These are phyloP conservation scores for Boletus semigastroideus DNA, from an alignment of 1,284 basidiomycete species.

Conservation along the genomic window DNA sequence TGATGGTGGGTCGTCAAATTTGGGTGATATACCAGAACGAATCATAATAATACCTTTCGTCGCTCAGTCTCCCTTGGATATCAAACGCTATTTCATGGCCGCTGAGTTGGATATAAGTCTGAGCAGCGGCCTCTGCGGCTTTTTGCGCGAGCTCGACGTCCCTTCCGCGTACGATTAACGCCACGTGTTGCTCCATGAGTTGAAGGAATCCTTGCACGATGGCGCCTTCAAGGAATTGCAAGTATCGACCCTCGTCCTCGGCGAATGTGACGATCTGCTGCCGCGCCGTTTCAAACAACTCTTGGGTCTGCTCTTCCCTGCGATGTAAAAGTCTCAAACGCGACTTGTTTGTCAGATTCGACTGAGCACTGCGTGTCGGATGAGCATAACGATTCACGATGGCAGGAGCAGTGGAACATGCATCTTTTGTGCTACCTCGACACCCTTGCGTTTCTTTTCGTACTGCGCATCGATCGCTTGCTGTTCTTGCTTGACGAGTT, in stretches of 20 bases:
- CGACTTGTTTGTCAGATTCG: conserved; percentile 94
- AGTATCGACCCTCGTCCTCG: conserved; percentile 71
- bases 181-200: conserved; percentile 70
- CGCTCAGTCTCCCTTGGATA: conserved; percentile 66
- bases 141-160: conserved; percentile 58
- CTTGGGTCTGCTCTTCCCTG: conserved; percentile 90
- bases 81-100: conserved; percentile 65
- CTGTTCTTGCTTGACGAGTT: conserved; percentile 93
- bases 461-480: conserved; percentile 88
- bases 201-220: conserved; percentile 78
- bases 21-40: background rate
- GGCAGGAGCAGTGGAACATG: conserved; percentile 39
- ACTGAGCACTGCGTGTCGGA: conserved; percentile 72
- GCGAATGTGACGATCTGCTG: conserved; percentile 63
- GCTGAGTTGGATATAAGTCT: conserved; percentile 72
- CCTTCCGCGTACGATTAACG: conserved; percentile 59
- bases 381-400: background rate
- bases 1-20: background rate
- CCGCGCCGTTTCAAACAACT: conserved; percentile 81
- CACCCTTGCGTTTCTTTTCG: conserved; percentile 93
- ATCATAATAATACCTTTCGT: conserved; percentile 61
- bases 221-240: conserved; percentile 75
- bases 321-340: conserved; percentile 89
- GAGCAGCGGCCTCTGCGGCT: conserved; percentile 63
- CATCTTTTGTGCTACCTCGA: conserved; percentile 95